These are phyloP conservation scores for Porpolomopsis calyptriformis DNA, from an alignment of 768 basidiomycete species.

Conservation along the genomic window DNA sequence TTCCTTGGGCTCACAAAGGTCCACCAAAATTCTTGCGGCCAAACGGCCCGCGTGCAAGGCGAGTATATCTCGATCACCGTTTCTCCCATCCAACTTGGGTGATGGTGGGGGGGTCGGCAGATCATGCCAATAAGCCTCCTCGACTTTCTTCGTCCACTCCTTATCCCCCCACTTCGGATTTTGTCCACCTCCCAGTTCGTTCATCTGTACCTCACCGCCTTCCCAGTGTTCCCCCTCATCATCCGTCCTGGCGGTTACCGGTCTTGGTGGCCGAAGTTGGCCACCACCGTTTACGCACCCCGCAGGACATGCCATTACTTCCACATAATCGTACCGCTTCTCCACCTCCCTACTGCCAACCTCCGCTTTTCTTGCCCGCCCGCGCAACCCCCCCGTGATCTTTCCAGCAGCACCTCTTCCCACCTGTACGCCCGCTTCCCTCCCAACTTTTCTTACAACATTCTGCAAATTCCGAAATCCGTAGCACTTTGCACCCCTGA, in stretches of 20 bases:
- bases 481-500: conserved; percentile 92
- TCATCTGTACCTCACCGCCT: conserved; percentile 37
- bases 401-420: conserved; percentile 59
- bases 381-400: conserved; percentile 21
- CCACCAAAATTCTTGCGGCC: conserved; percentile 4
- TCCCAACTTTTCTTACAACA: conserved; percentile 87
- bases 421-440: conserved; percentile 65
- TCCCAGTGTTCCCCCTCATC: conserved; percentile 67
- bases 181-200: conserved; percentile 24
- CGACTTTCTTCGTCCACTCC: conserved; percentile 74
- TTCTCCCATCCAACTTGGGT: conserved; percentile 5
- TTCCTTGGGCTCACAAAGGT: conserved; percentile 4
- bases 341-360: conserved; percentile 22
- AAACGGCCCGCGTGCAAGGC: conserved; percentile 1
- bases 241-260: conserved; percentile 8
- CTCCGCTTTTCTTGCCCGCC: conserved; percentile 24
- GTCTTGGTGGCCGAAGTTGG: conserved; percentile 44
- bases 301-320: conserved; percentile 98
- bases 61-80: conserved; percentile 3
- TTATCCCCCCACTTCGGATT: conserved; percentile 71
- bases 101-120: conserved; percentile 16
- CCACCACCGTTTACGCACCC: conserved; percentile 98
- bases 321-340: conserved; percentile 75
- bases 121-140: conserved; percentile 69
- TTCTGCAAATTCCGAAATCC: conserved; percentile 97